Conservation (phyloP, 768 basidiomycete genomes). For the Naematelia aurantialba region DNA sequence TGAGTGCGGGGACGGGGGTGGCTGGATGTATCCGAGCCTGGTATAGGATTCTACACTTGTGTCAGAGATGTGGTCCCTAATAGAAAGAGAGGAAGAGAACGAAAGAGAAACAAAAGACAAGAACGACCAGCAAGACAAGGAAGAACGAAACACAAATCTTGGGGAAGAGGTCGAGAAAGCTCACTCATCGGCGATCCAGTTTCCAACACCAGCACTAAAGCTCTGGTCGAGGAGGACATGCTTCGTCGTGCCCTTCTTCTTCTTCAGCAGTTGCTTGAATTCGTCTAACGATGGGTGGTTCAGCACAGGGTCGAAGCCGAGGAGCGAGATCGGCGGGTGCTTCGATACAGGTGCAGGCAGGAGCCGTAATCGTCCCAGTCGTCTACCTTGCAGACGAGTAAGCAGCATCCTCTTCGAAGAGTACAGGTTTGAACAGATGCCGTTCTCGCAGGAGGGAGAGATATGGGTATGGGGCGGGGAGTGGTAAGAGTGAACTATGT, state of each 20-base stretch:
- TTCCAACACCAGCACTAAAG: constrained; percentile 75
- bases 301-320: constrained; percentile 75
- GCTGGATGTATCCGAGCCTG: constrained; percentile 71
- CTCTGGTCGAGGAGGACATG: constrained; percentile 73
- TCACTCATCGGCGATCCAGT: constrained; percentile 43
- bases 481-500: constrained; percentile 6
- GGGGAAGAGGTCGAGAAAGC: constrained; percentile 3
- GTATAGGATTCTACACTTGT: constrained; percentile 57
- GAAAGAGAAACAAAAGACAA: background rate
- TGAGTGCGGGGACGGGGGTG: constrained; percentile 60
- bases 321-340: constrained; percentile 66
- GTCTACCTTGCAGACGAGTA: constrained; percentile 53
- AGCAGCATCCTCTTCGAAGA: background rate
- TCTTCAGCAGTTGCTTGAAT: constrained; percentile 56
- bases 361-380: constrained; percentile 68
- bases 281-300: constrained; percentile 61
- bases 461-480: too few relatives aligned
- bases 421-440: background rate
- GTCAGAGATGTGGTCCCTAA: too few relatives aligned
- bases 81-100: background rate
- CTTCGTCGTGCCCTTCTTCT: constrained; percentile 65
- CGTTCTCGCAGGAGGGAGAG: too few relatives aligned
- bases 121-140: background rate
- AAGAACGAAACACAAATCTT: background rate
- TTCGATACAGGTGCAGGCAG: constrained; percentile 56